Conservation (phyloP, 139 green algal species). For the Pleodorina starrii region DNA sequence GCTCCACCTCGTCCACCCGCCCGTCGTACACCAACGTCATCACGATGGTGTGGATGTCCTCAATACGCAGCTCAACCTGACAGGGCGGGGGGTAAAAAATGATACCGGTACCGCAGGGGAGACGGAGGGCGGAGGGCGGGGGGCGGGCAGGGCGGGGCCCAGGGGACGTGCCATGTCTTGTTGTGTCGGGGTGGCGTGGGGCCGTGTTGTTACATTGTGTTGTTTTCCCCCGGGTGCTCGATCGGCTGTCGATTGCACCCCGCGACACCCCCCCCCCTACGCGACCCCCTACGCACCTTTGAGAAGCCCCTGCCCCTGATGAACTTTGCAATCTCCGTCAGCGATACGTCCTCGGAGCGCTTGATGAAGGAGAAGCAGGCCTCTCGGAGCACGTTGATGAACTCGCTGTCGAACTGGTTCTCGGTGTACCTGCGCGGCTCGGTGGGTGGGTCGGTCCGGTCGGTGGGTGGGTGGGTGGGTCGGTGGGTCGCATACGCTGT, state of each 20-base stretch:
- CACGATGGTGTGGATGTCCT: conserved; percentile 84
- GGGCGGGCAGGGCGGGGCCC: too few species aligned
- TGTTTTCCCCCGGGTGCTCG: too few species aligned
- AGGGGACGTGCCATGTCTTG: too few species aligned
- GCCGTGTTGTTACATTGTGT: too few species aligned
- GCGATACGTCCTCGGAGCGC: conserved; percentile 59
- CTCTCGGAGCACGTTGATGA: conserved; percentile 85
- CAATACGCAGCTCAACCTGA: conserved; percentile 72
- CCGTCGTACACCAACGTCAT: conserved; percentile 88
- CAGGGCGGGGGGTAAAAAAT: too few species aligned
- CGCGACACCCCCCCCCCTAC: too few species aligned
- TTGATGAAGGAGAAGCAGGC: conserved; percentile 76
- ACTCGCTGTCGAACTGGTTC: conserved; percentile 91
- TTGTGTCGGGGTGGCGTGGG: too few species aligned
- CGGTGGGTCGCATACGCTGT: too few species aligned
- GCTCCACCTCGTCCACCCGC: conserved; percentile 74
- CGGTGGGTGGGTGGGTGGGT: not conserved
- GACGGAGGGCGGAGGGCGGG: too few species aligned
- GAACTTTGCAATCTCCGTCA: conserved; percentile 75
- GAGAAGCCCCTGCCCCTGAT: conserved; percentile 73
- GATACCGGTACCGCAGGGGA: too few species aligned
- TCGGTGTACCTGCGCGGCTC: conserved; percentile 90
- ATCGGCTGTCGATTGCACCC: too few species aligned
- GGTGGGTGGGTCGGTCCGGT: not conserved
- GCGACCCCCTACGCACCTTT: conserved; percentile 30